Percentiles rank a stretch among this genome's conserved stretches.
Conservation (phyloP, 768 basidiomycete species). For the Podaxis rugospora region DNA sequence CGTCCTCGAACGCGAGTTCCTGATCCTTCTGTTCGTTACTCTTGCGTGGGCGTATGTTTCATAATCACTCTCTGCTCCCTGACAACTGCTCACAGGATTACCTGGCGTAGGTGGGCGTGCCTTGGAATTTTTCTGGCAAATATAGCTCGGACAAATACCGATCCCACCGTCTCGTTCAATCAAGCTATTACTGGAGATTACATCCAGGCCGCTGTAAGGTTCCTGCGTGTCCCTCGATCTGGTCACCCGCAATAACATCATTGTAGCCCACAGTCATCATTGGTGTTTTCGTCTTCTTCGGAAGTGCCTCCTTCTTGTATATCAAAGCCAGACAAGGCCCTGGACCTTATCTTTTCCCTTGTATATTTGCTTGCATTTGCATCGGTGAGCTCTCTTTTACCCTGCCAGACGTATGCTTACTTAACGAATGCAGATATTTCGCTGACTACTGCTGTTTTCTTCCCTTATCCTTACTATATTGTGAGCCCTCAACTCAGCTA, state of each 20-base stretch:
- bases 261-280: slow-evolving; percentile 53
- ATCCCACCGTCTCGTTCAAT: slow-evolving; percentile 30
- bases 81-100: neutral
- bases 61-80: neutral
- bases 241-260: neutral
- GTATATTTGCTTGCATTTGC: slow-evolving; percentile 55
- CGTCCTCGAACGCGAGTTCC: slow-evolving; percentile 60
- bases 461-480: slow-evolving; percentile 62
- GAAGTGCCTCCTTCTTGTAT: slow-evolving; percentile 52
- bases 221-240: neutral
- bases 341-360: slow-evolving; percentile 56
- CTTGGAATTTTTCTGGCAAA: slow-evolving; percentile 61
- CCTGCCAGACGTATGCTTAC: neutral
- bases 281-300: slow-evolving; percentile 60
- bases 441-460: slow-evolving; percentile 53
- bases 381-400: slow-evolving; percentile 36
- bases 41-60: slow-evolving; percentile 58
- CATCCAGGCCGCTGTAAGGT: slow-evolving; percentile 43
- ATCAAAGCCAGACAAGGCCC: slow-evolving; percentile 57
- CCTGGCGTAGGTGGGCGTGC: slow-evolving; percentile 51
- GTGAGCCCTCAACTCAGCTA: slow-evolving; percentile 20
- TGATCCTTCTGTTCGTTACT: slow-evolving; percentile 44
- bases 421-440: slow-evolving; percentile 41
- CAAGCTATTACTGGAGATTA: slow-evolving; percentile 48
- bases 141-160: slow-evolving; percentile 43